These are phyloP conservation scores for Colletotrichum higginsianum DNA, from an alignment of 2,329 filamentous ascomycete species.

Conservation along the genomic window DNA sequence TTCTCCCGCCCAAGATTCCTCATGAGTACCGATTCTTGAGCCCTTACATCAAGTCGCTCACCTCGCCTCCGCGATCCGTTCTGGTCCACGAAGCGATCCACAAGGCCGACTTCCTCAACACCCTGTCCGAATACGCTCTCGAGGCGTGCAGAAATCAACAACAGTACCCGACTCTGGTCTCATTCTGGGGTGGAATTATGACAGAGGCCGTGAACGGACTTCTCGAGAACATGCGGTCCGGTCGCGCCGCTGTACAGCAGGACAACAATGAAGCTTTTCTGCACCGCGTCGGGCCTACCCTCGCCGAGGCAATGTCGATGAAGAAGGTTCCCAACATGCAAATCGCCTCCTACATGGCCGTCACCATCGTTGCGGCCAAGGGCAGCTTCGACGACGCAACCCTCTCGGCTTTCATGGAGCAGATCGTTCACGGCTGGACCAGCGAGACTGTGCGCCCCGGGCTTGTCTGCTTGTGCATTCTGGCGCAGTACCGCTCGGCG, in stretches of 20 bases:
- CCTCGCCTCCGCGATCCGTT: conserved; percentile 82
- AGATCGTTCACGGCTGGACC: conserved; percentile 84
- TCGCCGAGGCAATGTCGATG: conserved; percentile 84
- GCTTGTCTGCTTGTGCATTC: conserved; percentile 83
- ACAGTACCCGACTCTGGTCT: conserved; percentile 82
- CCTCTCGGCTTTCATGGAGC: conserved; percentile 91
- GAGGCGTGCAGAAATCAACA: conserved; percentile 79
- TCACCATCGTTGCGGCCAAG: conserved; percentile 88
- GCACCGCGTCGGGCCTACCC: conserved; percentile 74
- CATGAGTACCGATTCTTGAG: conserved; percentile 85
- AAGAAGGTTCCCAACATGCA: conserved; percentile 84
- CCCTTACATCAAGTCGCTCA: conserved; percentile 86
- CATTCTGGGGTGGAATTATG: conserved; percentile 92
- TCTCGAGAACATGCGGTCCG: conserved; percentile 83
- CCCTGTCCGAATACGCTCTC: conserved; percentile 84
- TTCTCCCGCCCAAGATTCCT: conserved; percentile 83
- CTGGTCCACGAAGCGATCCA: conserved; percentile 88
- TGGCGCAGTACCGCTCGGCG: conserved; percentile 84
- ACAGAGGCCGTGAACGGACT: conserved; percentile 89
- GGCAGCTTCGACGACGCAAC: conserved; percentile 83
- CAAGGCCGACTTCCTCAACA: conserved; percentile 81
- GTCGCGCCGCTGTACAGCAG: conserved; percentile 80
- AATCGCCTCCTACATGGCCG: conserved; percentile 91
- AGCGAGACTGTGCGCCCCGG: conserved; percentile 80
- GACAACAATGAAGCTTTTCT: conserved; percentile 87